Evolutionary conservation across 306 rosid species (phyloP).

Genomic region (Cicer chorassanicum): DNA sequence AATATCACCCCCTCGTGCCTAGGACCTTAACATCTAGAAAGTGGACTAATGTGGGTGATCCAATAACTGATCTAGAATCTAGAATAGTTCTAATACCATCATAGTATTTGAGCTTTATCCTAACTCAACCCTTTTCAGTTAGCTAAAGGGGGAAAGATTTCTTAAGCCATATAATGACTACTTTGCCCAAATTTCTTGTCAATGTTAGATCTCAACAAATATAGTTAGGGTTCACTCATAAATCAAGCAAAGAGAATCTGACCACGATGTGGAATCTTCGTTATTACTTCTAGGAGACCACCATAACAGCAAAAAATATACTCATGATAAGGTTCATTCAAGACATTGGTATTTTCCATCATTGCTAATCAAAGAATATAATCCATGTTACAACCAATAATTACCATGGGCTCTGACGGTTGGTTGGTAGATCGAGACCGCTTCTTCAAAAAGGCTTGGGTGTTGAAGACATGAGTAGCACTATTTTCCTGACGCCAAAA

Average conservation of each 20-base stretch:
- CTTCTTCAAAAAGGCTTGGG: slow-evolving; percentile 89
- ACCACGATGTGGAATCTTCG: slow-evolving; percentile 13
- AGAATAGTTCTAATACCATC: not conserved
- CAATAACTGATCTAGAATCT: slow-evolving; percentile 1
- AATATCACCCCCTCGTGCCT: not conserved
- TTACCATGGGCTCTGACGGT: slow-evolving; percentile 93
- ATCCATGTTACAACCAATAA: slow-evolving; percentile 42
- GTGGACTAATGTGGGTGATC: not conserved
- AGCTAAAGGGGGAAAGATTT: not conserved
- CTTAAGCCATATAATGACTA: not conserved
- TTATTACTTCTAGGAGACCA: slow-evolving; percentile 32
- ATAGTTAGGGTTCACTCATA: slow-evolving; percentile 18
- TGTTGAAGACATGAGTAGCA: slow-evolving; percentile 77
- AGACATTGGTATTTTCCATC: slow-evolving; percentile 25
- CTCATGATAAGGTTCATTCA: slow-evolving; percentile 38
- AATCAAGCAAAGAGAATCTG: slow-evolving; percentile 38
- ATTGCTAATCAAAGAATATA: slow-evolving; percentile 42
- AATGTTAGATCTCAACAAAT: slow-evolving; percentile 8
- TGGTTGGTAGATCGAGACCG: slow-evolving; percentile 88
- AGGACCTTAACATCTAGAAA: not conserved
- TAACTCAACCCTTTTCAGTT: not conserved
- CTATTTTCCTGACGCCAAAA: slow-evolving; percentile 75
- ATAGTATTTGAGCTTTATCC: not conserved
- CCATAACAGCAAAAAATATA: slow-evolving; percentile 32
- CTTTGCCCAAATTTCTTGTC: not conserved